Conservation (phyloP, 768 basidiomycete species). For the Tricholoma saponaceum region DNA sequence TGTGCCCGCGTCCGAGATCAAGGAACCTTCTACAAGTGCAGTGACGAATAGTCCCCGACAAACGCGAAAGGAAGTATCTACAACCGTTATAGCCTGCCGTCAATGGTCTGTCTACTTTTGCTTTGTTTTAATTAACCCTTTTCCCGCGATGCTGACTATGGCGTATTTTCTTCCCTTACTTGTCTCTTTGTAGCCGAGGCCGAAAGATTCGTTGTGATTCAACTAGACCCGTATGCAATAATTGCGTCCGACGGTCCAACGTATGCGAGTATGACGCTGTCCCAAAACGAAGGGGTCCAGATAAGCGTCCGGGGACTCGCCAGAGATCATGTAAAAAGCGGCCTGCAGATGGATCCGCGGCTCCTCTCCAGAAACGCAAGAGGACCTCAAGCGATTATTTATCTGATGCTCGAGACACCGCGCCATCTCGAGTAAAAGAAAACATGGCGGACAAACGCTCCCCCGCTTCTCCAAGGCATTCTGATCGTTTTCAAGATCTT, state of each 20-base stretch:
- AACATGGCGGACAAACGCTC: slow-evolving; percentile 30
- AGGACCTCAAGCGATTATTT: slow-evolving; percentile 28
- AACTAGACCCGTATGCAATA: slow-evolving; percentile 75
- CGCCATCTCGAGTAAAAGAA: slow-evolving; percentile 33
- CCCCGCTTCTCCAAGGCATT: slow-evolving; percentile 19
- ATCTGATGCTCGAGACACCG: slow-evolving; percentile 29
- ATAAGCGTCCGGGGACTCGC: slow-evolving; percentile 81
- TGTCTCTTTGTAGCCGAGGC: slow-evolving; percentile 51
- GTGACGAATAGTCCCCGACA: slow-evolving; percentile 29
- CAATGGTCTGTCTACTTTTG: slow-evolving; percentile 60
- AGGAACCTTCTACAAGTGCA: slow-evolving; percentile 29
- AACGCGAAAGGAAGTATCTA: slow-evolving; percentile 55
- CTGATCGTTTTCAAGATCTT: slow-evolving; percentile 19
- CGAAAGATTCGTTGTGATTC: slow-evolving; percentile 88
- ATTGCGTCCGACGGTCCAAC: slow-evolving; percentile 75
- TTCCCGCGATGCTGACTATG: slow-evolving; percentile 32
- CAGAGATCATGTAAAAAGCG: slow-evolving; percentile 85
- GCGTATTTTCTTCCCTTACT: slow-evolving; percentile 26
- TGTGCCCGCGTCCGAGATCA: slow-evolving; percentile 29
- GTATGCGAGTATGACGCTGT: slow-evolving; percentile 76
- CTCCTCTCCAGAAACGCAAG: slow-evolving; percentile 53
- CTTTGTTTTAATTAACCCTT: slow-evolving; percentile 37
- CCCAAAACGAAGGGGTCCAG: slow-evolving; percentile 80
- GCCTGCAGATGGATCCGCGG: slow-evolving; percentile 47
- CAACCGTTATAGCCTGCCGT: slow-evolving; percentile 78